A percentile compares a stretch with the other conserved stretches of the same genome.
These are phyloP conservation scores for Mycosarcoma maydis DNA, from an alignment of 1,284 basidiomycete genomes.

Conservation along the genomic window DNA sequence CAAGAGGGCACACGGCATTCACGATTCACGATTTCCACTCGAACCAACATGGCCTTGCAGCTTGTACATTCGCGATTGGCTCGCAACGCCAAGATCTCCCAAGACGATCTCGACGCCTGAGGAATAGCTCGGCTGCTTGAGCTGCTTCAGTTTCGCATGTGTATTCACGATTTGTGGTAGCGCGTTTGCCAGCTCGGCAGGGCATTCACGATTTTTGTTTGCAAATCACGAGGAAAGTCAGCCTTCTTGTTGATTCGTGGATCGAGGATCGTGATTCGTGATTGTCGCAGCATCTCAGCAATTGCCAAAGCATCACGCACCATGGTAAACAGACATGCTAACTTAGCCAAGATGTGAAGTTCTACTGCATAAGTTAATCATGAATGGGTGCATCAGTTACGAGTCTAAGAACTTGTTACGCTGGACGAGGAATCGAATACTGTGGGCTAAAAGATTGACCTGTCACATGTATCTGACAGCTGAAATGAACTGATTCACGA, in stretches of 20 bases:
- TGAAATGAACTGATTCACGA: not conserved
- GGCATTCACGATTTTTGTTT: not conserved
- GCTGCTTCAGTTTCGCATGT: not conserved
- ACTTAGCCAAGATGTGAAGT: too few relatives aligned
- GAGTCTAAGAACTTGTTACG: too few relatives aligned
- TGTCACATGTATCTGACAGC: conserved; percentile 31
- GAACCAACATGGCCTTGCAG: too few relatives aligned
- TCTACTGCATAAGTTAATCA: too few relatives aligned
- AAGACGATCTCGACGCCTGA: not conserved
- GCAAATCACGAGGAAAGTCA: too few relatives aligned
- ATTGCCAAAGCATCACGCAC: not conserved
- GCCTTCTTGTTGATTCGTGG: too few relatives aligned
- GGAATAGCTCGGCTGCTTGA: conserved; percentile 1
- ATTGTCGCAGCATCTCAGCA: not conserved
- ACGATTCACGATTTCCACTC: too few relatives aligned
- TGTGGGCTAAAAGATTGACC: conserved; percentile 13
- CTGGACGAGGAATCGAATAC: not conserved
- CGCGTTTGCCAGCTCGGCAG: conserved; percentile 11
- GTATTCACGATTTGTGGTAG: not conserved
- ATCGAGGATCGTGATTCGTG: too few relatives aligned
- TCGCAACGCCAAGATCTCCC: conserved; percentile 5
- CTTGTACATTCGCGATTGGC: too few relatives aligned
- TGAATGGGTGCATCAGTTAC: too few relatives aligned
- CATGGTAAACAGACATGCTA: too few relatives aligned
- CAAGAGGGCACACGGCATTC: too few relatives aligned